Base-by-base conservation (phyloP, 768 basidiomycete species). In the Rhizopogon rudus region DNA sequence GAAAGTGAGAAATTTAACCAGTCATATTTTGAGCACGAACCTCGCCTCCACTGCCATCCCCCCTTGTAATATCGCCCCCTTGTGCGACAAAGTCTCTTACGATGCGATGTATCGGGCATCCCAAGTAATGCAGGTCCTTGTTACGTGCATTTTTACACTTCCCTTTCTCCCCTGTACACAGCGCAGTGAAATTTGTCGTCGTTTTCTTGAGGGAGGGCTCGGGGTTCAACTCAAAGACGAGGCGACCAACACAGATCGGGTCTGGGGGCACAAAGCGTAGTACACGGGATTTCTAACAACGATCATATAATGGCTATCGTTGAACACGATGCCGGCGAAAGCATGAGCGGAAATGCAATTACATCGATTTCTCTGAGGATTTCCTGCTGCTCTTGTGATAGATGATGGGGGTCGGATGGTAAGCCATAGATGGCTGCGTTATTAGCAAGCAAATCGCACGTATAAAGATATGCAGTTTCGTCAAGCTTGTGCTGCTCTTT, bases 1-100 rank as follows among this genome's bases (percentile, higher is more conserved):
- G 8, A 51, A 54, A 51, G 49, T 54, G 20, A 46, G 48, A 43
- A 29, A 37, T 40, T 16, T 29, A 31, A 31, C 31, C 40, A 31
- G 42, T 52, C 40, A 52, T 39, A 49, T 35, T 37, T 49, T 20
- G 29, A 42, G 42, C 40, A 66, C 68, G 58, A 64, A 81, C 75
- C 76, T 82, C 81, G 13, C 81, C 81, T 1, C 80, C 78, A 50
- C 71, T 75, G 35, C 81, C 81, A 60, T 82, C 81, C 5, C 75
- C 73, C 43, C 80, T 63, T 20, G 79, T 80, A 40, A 81, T 67
- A 60, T 83, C 80, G 6, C 80, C 80, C n/a, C 77, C 76, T 60
- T 83, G 81, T 1, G 77, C 75, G 4, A 81, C 70, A 50, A 81
- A 82, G 13, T 70, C 79, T 57, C 71, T 69, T 44, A 76, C 73